Base-by-base conservation (phyloP, 176 grass and related monocot species). In the Areca catechu region DNA sequence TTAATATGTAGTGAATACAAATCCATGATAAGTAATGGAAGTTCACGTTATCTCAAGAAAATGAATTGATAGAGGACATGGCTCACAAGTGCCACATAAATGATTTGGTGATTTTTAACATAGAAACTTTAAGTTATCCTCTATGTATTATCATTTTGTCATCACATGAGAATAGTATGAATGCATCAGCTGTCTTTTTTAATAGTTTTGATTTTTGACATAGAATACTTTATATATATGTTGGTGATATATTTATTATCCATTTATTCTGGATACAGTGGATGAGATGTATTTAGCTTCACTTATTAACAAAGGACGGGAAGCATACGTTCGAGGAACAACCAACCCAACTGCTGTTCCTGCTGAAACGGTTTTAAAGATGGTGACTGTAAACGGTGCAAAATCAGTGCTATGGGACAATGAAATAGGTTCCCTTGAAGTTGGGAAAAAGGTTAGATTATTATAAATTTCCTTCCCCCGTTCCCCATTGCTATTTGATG, bases 221-320 rank as follows among this genome's bases (percentile, higher is more conserved):
- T 2, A 43, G 7, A 37, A 29, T 29, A 29, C 27, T 29, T 29
- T 43, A 12, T 43, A 3, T 43, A 12, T 43, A 3, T 43, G 6
- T 43, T 3, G 5, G 34, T 43, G 34, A 12, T 37, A 10, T 14
- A 43, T 12, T 3, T 50, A 70, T 25, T 59, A 50, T 17, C 22
- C 22, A 5, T 48, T 20, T 37, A 14, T 24, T 58, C 16, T 59
- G 16, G 4, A 62, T 73, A 55, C 74, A 95, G 91, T 90, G 66
- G 91, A 95, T 84, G 91, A 90, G 77, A 95, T 95, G 91, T 90
- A 90, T 74, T 56, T 95, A 71, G 82, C 91, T 19, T 95, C 86
- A 19, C 77, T 95, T 60, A 90, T 95, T 64, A 90, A 95, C 74
- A 95, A 95, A 85, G 91, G 91, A 18, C 80, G 86, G 52, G 91